phyloP scores from a whole-genome alignment of 257 asterid genomes.

The Ballota nigra region DNA sequence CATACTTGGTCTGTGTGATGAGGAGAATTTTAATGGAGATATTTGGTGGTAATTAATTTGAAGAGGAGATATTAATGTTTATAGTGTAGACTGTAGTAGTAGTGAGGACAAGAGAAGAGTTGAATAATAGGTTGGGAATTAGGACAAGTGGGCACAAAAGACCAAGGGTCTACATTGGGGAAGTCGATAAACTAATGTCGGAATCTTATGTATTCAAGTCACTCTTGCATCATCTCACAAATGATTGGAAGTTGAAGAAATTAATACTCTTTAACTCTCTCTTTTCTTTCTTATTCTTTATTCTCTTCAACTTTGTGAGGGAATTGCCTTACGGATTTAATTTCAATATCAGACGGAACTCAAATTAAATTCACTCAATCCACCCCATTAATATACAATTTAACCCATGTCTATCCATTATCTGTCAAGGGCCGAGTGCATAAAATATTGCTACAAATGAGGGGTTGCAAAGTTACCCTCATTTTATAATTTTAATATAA shows the following conservation, averaged over 20 bases:
- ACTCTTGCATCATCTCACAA: conserved; percentile 27
- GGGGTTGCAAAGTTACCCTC: no score
- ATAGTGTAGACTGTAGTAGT: not conserved
- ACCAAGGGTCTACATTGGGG: conserved; percentile 39
- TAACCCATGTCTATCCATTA: no score
- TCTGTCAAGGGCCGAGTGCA: no score
- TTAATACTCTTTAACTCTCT: not conserved
- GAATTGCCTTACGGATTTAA: no score
- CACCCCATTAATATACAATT: no score
- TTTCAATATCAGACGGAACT: no score
- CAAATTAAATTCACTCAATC: no score
- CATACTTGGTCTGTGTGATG: conserved; percentile 8
- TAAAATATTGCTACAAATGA: no score
- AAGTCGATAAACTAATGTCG: conserved; percentile 33
- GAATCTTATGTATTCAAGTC: conserved; percentile 33
- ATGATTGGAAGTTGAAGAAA: conserved; percentile 28
- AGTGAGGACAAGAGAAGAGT: conserved; percentile 32
- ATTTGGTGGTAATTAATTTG: not conserved
- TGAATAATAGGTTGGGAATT: conserved; percentile 26
- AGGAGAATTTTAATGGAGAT: not conserved
- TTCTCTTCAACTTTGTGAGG: not conserved
- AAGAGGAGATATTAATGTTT: conserved; percentile 12
- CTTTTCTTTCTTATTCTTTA: not conserved
- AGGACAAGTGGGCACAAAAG: conserved; percentile 35
- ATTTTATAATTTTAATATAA: no score